Evolutionary conservation across 2,329 filamentous ascomycete species (phyloP), one percentile per base, ranked within the genome.

Genomic region (Talaromyces amestolkiae): DNA sequence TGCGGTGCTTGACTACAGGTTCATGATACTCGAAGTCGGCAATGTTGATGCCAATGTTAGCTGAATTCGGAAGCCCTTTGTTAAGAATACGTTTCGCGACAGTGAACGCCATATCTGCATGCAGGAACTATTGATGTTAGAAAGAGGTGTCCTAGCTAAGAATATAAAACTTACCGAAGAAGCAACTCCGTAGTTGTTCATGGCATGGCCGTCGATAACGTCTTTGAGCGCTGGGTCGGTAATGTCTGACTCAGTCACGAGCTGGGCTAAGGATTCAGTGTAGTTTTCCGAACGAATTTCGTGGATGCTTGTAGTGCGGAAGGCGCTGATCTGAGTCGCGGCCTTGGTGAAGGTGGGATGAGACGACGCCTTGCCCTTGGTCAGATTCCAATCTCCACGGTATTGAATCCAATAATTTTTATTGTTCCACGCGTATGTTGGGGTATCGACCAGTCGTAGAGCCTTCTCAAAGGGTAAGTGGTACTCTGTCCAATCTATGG

Each of bases 401-500:
- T 43, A 43, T 70, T 54, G 41, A 13, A 56, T 63, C 72, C 73
- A 75, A 63, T 71, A 72, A 45, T 74, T 67, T 43, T 73, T 73
- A 2, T 69, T 33, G 43, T 75, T 69, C 58, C 63, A 75, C 19
- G 47, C 58, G 54, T 75, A 75, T 3, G 66, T 60, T 1, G 72
- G 72, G 0, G 75, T 64, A 7, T 68, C 39, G 9, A 75, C 35
- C 11, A 75, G 45, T 15, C 64, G 22, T 5, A 68, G 69, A 3
- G 60, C 64, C 3, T 61, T 31, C 10, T 65, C 37, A 75, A 87
- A 89, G 66, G 86, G 82, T 65, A 81, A 80, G 75, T 89, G 86
- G 71, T 85, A 90, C 75, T 91, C 90, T 67, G 88, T 84, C 84
- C 89, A 93, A 74, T 90, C 83, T 65, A 92, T 79, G 4, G 17